Evolutionary conservation across 495 filamentous ascomycete genomes (phyloP).

Genomic region (Poronia punctata): DNA sequence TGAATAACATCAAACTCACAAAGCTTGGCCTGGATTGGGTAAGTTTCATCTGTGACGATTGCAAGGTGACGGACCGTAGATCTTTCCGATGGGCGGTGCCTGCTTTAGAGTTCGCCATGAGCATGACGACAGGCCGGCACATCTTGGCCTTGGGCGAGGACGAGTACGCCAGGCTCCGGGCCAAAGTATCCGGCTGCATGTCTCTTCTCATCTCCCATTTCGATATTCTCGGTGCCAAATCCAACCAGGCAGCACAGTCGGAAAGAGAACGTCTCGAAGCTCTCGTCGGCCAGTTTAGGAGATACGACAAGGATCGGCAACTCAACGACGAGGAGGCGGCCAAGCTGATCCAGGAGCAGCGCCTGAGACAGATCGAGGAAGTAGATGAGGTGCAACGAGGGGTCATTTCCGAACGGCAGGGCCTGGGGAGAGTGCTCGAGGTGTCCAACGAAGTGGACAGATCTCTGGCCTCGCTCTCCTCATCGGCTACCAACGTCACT

Average conservation of each 20-base stretch:
- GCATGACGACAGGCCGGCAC: conserved; percentile 87
- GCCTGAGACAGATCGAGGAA: conserved; percentile 58
- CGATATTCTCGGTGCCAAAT: conserved; percentile 96
- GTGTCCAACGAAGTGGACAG: conserved; percentile 92
- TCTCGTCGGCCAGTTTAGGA: conserved; percentile 63
- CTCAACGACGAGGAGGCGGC: conserved; percentile 81
- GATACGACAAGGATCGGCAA: conserved; percentile 67
- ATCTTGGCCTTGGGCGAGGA: conserved; percentile 79
- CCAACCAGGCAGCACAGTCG: conserved; percentile 82
- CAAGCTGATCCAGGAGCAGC: conserved; percentile 62
- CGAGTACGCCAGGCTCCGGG: conserved; percentile 72
- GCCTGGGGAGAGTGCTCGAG: conserved; percentile 83
- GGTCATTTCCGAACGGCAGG: conserved; percentile 79
- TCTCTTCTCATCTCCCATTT: conserved; percentile 95
- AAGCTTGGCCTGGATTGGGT: conserved; percentile 94
- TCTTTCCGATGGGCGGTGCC: conserved; percentile 96
- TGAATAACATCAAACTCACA: conserved; percentile 94
- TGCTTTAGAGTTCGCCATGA: conserved; percentile 93
- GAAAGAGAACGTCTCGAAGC: conserved; percentile 67
- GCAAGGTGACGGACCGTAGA: conserved; percentile 85
- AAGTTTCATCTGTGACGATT: conserved; percentile 95
- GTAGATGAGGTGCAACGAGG: conserved; percentile 74
- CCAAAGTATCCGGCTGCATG: conserved; percentile 96
- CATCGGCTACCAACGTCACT: conserved; percentile 87
- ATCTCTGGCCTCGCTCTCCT: conserved; percentile 86